Conservation (phyloP, 2,329 filamentous ascomycete genomes). For the Diatrype stigma region DNA sequence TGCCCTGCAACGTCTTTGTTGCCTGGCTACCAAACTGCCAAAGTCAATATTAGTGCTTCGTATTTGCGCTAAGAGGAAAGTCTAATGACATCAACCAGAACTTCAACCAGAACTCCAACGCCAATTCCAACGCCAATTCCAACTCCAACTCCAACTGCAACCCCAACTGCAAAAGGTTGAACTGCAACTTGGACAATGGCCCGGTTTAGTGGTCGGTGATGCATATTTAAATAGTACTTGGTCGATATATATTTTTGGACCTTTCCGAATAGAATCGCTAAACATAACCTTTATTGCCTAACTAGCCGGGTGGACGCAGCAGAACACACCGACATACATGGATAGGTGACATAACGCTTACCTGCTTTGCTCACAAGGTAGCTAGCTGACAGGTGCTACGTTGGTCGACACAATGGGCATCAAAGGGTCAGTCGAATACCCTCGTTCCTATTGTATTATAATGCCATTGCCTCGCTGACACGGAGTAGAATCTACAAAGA, state of each 20-base stretch:
- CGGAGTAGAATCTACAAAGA: constrained; percentile 75
- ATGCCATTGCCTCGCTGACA: constrained; percentile 11
- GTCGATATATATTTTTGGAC: background rate
- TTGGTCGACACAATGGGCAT: constrained; percentile 57
- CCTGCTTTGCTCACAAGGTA: background rate
- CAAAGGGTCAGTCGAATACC: constrained; percentile 46
- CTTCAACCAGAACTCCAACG: too few relatives aligned
- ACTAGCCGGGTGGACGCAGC: background rate
- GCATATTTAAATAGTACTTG: background rate
- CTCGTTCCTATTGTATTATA: background rate
- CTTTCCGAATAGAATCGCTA: too few relatives aligned
- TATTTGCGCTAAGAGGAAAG: too few relatives aligned
- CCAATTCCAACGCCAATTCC: background rate
- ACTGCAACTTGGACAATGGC: background rate
- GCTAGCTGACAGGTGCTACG: background rate
- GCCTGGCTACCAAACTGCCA: constrained; percentile 22
- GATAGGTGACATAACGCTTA: constrained; percentile 3
- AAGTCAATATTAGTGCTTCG: constrained; percentile 26
- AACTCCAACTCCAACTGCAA: background rate
- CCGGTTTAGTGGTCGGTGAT: background rate
- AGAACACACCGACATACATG: background rate
- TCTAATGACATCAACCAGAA: background rate
- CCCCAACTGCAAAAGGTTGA: background rate
- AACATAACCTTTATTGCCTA: too few relatives aligned
- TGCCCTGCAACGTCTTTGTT: constrained; percentile 8